phyloP scores from a whole-genome alignment of 495 filamentous ascomycete species.

The Talaromyces nanjingensis region DNA sequence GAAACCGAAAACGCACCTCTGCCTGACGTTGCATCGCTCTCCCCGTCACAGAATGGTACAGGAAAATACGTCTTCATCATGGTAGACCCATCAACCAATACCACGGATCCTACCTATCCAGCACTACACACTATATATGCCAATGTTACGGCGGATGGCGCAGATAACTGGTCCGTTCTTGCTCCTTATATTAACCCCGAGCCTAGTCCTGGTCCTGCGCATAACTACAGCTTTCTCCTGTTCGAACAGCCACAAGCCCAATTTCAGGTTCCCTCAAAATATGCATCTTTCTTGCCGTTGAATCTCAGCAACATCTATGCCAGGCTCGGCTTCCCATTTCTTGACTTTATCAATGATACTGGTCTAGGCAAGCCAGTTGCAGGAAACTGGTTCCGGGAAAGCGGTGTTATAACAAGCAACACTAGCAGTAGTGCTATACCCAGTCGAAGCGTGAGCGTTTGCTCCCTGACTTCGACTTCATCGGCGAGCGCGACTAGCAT shows the following conservation, averaged over 20 bases:
- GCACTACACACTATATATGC: constrained; percentile 1
- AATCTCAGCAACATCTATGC: background rate
- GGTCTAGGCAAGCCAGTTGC: background rate
- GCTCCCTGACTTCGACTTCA: background rate
- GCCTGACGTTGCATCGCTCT: background rate
- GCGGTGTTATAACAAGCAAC: background rate
- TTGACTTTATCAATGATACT: constrained; percentile 1
- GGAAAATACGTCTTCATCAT: constrained; percentile 5
- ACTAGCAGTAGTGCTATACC: background rate
- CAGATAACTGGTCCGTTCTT: background rate
- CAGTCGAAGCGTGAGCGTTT: background rate
- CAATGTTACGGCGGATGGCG: constrained; percentile 1
- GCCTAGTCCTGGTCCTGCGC: background rate
- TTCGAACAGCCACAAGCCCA: background rate
- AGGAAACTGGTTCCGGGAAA: constrained; percentile 4
- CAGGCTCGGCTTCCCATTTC: background rate
- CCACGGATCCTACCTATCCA: constrained; percentile 1
- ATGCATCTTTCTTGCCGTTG: background rate
- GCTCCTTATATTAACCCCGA: background rate
- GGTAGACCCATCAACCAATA: constrained; percentile 3
- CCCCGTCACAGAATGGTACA: background rate
- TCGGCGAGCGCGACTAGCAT: background rate
- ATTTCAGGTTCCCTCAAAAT: background rate
- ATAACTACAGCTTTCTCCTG: constrained; percentile 3
- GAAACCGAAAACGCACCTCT: background rate